Conservation (phyloP, 2,329 filamentous ascomycete genomes). For the Apiospora hydei region DNA sequence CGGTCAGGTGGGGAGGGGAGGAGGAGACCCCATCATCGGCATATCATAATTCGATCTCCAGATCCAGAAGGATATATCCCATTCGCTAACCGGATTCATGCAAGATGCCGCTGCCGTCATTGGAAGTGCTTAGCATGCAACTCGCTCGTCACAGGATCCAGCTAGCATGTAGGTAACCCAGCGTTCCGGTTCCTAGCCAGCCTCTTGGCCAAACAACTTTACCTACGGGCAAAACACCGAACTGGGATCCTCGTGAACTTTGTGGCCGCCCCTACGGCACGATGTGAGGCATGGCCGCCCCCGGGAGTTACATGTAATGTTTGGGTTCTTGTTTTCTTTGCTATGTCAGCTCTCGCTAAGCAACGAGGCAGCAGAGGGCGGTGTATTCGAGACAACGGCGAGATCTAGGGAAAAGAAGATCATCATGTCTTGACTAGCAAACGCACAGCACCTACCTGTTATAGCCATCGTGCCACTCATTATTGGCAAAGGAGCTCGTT, state of each 20-base stretch:
- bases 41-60: constrained; percentile 11
- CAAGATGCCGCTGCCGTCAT: not conserved
- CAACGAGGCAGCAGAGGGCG: not conserved
- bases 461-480: not conserved
- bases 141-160: not conserved
- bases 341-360: not conserved
- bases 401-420: not conserved
- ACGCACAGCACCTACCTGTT: not conserved
- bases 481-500: not conserved
- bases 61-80: not conserved
- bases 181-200: not conserved
- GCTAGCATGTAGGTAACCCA: not conserved
- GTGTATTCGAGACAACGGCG: constrained; percentile 11
- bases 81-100: not conserved
- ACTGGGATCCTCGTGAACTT: constrained; percentile 1
- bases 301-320: not conserved
- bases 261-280: not conserved
- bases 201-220: constrained; percentile 10
- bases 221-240: not conserved
- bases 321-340: not conserved
- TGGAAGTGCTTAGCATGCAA: not conserved
- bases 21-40: not conserved
- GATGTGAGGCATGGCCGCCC: not conserved
- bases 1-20: not conserved
- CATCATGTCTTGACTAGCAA: constrained; percentile 21